Evolutionary conservation across 805 yeast species (phyloP), one percentile per base, ranked within the genome.

Genomic region (Cyberlindnera bimundalis): DNA sequence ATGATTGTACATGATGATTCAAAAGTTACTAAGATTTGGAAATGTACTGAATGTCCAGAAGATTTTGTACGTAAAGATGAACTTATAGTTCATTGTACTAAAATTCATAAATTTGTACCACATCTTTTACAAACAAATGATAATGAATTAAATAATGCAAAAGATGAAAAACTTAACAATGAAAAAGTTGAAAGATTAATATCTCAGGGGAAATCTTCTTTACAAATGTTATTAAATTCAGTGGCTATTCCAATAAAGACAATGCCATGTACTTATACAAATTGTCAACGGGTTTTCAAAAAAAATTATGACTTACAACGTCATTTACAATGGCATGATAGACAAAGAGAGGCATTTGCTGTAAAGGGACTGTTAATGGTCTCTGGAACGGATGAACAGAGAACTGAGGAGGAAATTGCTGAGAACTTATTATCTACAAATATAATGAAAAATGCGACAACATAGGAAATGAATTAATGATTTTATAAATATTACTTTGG

Each of bases 1-100:
- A 78, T 84, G 88, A 61, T 70, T 32, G 65, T 79, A 16, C 96
- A 89, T 60, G 79, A 80, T 49, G 77, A 71, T 5, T 52, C 56
- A 3, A 66, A 68, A 13, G 40, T 42, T 2, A 16, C 38, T 3
- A 56, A 53, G 37, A 18, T 78, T 29, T 85, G 95, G 91, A 73
- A 73, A 42, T 87, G 96, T 62, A 58, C 61, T 2, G 65, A 66
- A 37, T 82, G 90, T 60, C 59, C 64, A 7, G 64, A 65, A 1
- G 64, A 70, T 23, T 83, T 77, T 52, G 69, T 71, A 5, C 78
- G 76, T 47, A 81, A 82, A 43, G 68, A 68, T 11, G 82, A 75
- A 33, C 64, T 84, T 20, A 52, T 76, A 0, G 60, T 60, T 1
- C 96, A 87, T 60, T 78, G 78, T 55, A 61, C 67, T 32, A 48